Percentiles rank a stretch among this genome's conserved stretches.
Conservation (phyloP, 768 basidiomycete species). For the Calocybe cyanea region DNA sequence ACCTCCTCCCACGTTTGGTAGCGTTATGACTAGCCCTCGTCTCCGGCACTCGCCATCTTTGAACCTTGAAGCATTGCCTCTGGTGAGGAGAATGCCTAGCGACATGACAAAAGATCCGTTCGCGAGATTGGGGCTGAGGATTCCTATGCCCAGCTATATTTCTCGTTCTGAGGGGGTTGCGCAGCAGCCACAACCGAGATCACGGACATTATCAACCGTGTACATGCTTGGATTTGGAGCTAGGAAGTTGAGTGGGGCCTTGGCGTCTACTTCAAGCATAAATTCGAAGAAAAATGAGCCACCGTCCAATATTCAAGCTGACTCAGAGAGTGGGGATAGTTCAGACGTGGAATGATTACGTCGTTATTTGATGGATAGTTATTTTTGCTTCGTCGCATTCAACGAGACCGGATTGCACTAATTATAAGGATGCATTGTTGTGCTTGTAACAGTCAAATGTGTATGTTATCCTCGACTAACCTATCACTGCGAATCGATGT, state of each 20-base stretch:
- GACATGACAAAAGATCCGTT: constrained; percentile 33
- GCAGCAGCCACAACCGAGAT: constrained; percentile 23
- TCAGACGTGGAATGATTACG: too few relatives aligned
- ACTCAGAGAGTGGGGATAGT: too few relatives aligned
- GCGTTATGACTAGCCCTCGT: constrained; percentile 64
- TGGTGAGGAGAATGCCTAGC: constrained; percentile 5
- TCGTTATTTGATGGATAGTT: too few relatives aligned
- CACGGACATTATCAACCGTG: constrained; percentile 57
- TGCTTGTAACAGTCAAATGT: too few relatives aligned
- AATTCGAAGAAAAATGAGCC: not conserved
- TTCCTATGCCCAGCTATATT: constrained; percentile 54
- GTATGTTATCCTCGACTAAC: too few relatives aligned
- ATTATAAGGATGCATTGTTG: too few relatives aligned
- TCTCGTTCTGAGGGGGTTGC: constrained; percentile 1
- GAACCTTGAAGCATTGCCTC: constrained; percentile 20
- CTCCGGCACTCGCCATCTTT: constrained; percentile 47
- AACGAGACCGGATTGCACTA: too few relatives aligned
- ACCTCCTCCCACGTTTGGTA: constrained; percentile 60
- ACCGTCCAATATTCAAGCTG: not conserved
- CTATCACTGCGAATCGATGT: too few relatives aligned
- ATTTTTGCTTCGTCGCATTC: too few relatives aligned
- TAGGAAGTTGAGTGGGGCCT: constrained; percentile 21
- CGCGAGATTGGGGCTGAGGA: constrained; percentile 43
- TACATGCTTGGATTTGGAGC: constrained; percentile 60
- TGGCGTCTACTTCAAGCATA: not conserved